Evolutionary conservation across 73 alveolate genomes (phyloP).

Genomic region (Tetrahymena elliotti): DNA sequence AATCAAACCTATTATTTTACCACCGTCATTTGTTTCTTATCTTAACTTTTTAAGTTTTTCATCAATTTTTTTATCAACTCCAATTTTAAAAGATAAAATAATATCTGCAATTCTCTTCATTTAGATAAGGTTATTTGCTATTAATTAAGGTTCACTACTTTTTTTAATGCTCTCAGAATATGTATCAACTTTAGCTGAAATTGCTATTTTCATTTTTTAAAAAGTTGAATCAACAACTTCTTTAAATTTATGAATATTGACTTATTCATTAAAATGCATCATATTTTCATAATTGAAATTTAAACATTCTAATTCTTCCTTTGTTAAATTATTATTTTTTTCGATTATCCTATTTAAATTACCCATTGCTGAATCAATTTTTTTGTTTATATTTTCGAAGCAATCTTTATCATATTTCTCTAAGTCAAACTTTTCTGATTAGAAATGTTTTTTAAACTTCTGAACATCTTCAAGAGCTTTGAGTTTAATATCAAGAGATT

Average conservation of each 20-base stretch:
- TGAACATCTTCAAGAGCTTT: not conserved
- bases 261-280: not conserved
- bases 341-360: too few species aligned
- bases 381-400: too few species aligned
- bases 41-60: not conserved
- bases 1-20: not conserved
- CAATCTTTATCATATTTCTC: not conserved
- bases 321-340: not conserved
- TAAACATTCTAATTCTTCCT: too few species aligned
- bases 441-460: too few species aligned
- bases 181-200: not conserved
- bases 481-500: not conserved
- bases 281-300: not conserved
- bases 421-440: not conserved
- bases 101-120: not conserved
- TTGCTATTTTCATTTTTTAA: too few species aligned
- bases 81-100: too few species aligned
- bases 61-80: not conserved
- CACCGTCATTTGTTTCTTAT: not conserved
- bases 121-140: not conserved
- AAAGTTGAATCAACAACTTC: not conserved
- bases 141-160: not conserved
- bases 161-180: not conserved
- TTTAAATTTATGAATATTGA: too few species aligned
- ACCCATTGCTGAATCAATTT: too few species aligned